phyloP scores from a whole-genome alignment of 257 asterid species.

The Avicennia marina region DNA sequence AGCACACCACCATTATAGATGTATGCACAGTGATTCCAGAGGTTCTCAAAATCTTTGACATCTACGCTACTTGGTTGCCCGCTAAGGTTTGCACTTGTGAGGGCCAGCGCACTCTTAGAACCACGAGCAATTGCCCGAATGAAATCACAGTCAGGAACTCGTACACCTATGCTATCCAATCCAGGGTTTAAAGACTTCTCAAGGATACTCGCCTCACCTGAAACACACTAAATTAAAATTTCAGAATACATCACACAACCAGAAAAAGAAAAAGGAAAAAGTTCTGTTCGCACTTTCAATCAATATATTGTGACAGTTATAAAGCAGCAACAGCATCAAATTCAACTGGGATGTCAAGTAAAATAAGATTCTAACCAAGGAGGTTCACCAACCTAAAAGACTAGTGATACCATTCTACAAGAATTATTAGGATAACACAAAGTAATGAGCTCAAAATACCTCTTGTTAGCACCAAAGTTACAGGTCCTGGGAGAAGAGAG shows the following conservation, averaged over 20 bases:
- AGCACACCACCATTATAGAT: constrained; percentile 75
- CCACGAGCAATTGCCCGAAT: constrained; percentile 69
- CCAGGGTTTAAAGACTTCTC: constrained; percentile 85
- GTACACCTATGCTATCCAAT: constrained; percentile 73
- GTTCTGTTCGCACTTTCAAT: no score
- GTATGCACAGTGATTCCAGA: constrained; percentile 72
- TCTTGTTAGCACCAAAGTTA: constrained; percentile 69
- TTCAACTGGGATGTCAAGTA: not conserved
- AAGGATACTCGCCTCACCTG: constrained; percentile 79
- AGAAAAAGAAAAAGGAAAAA: not conserved
- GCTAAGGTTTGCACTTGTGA: constrained; percentile 89
- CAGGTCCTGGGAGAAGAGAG: constrained; percentile 89
- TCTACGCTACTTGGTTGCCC: constrained; percentile 80
- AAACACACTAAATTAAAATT: constrained; percentile 1
- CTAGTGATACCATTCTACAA: no score
- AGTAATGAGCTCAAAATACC: constrained; percentile 36
- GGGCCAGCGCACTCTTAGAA: constrained; percentile 76
- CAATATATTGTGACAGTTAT: not conserved
- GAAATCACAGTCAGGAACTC: constrained; percentile 71
- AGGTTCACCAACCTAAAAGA: not conserved
- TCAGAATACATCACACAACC: not conserved
- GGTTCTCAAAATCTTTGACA: constrained; percentile 67
- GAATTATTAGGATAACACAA: not conserved
- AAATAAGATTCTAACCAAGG: not conserved
- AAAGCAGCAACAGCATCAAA: not conserved